Base-by-base conservation (phyloP, 169 alveolate genomes). In the Cryptosporidium canis region DNA sequence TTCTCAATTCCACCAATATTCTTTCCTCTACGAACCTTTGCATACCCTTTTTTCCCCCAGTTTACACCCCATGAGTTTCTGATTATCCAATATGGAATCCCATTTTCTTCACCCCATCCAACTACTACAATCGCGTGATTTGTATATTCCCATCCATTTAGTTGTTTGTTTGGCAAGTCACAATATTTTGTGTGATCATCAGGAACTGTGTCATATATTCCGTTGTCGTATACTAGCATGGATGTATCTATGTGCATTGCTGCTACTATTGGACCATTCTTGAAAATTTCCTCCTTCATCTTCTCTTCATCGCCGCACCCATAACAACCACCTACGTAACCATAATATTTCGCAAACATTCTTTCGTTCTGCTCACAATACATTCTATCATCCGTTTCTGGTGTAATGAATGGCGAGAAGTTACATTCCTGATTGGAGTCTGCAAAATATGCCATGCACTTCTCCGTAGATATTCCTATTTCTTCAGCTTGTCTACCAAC, bases 111-210 rank as follows among this genome's bases (percentile, higher is more conserved):
- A 14, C 97, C 98, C 98, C 98, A 95, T 3, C 98, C 98, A 4
- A 95, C 95, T 37, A 95, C 67, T 11, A 92, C 92, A 11, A 95
- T 93, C 1, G 98, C 98, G 65, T 95, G 98, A 53, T 94, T 93
- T 9, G 97, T 95, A 90, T 93, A 95, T 65, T 95, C 97, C 97
- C 97, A 95, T 5, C 98, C 97, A 44, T 95, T 94, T 67, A 95
- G 82, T 16, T 94, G 94, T 41, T 90, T 66, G 48, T 90, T 85
- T 41, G 96, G 97, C 4, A 93, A 44, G 66, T 95, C 97, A 64
- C 97, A 95, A 7, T 92, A 68, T 45, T 90, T 68, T 11, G 95
- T 94, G 33, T 95, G 97, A 35, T 92, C 91, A 2, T 72, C 29
- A 12, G 93, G 92, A 56, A 61, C 66, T 1, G 87, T 24, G 9